A percentile compares a stretch with the other conserved stretches of the same genome.
phyloP scores from a whole-genome alignment of 176 grass and related monocot species.

The Phyllostachys edulis region DNA sequence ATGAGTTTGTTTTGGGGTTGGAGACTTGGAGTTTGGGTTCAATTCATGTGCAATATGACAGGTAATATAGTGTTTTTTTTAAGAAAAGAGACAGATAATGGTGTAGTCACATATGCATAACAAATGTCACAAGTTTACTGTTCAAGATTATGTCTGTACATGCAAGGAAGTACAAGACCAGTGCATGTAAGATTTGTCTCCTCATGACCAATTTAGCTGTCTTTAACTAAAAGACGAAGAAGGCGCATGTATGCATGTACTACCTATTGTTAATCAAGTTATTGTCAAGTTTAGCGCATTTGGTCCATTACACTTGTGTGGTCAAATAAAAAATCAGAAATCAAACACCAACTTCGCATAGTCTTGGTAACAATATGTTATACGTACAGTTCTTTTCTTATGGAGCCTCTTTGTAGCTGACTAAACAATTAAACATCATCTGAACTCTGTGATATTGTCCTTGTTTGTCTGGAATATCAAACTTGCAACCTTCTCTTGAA shows the following conservation, averaged over 20 bases:
- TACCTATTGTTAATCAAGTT: background rate
- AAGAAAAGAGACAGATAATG: conserved; percentile 15
- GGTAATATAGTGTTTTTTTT: background rate
- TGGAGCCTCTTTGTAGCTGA: background rate
- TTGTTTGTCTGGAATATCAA: background rate
- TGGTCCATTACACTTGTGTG: background rate
- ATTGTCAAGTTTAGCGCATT: background rate
- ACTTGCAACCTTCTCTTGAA: background rate
- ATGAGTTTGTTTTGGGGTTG: background rate
- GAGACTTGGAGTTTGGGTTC: background rate
- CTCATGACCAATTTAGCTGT: conserved; percentile 11
- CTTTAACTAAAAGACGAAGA: conserved; percentile 2
- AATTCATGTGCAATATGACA: conserved; percentile 1
- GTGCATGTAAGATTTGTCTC: conserved; percentile 20
- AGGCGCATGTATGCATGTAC: conserved; percentile 10
- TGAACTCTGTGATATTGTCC: background rate
- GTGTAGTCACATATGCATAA: background rate
- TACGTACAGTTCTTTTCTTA: background rate
- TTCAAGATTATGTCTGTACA: conserved; percentile 23
- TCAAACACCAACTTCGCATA: background rate
- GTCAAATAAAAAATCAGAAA: background rate
- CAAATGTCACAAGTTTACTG: conserved; percentile 41
- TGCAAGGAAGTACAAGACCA: conserved; percentile 7
- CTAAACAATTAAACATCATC: background rate
- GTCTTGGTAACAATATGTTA: background rate